Conservation (phyloP, 2,329 filamentous ascomycete species). For the Rhexocercosporidium sp. region DNA sequence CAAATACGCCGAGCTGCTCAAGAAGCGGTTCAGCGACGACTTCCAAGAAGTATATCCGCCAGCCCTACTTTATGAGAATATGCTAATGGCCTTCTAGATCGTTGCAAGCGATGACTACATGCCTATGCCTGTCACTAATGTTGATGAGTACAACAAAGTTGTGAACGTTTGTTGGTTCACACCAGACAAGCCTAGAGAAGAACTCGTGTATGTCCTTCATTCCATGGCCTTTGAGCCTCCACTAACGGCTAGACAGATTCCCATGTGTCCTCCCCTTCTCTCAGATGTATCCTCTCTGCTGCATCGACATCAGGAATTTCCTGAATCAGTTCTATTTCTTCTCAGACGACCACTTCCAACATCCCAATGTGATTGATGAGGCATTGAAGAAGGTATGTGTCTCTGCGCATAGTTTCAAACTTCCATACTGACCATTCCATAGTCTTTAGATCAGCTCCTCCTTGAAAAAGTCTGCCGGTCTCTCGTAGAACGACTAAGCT, state of each 20-base stretch:
- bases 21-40: constrained; percentile 90
- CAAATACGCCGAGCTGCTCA: constrained; percentile 91
- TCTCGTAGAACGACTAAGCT: constrained; percentile 84
- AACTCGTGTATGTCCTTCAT: constrained; percentile 67
- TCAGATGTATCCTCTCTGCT: constrained; percentile 98
- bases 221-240: not conserved
- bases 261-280: constrained; percentile 97
- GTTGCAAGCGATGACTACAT: constrained; percentile 97
- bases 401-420: not conserved
- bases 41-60: constrained; percentile 76
- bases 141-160: constrained; percentile 94
- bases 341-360: constrained; percentile 93
- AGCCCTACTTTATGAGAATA: not conserved
- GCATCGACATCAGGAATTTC: constrained; percentile 97
- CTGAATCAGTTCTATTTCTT: constrained; percentile 99
- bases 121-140: constrained; percentile 95
- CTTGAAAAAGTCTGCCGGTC: constrained; percentile 90
- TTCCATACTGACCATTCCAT: not conserved
- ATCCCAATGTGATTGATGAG: constrained; percentile 87
- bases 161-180: constrained; percentile 96
- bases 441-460: constrained; percentile 94
- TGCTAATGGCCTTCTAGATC: constrained; percentile 51
- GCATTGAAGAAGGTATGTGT: constrained; percentile 74
- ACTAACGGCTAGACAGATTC: constrained; percentile 60
- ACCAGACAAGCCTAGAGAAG: constrained; percentile 76